A percentile compares a stretch with the other conserved stretches of the same genome.
These are phyloP conservation scores for Atkinsonella texensis DNA, from an alignment of 2,329 filamentous ascomycete genomes.

Conservation along the genomic window DNA sequence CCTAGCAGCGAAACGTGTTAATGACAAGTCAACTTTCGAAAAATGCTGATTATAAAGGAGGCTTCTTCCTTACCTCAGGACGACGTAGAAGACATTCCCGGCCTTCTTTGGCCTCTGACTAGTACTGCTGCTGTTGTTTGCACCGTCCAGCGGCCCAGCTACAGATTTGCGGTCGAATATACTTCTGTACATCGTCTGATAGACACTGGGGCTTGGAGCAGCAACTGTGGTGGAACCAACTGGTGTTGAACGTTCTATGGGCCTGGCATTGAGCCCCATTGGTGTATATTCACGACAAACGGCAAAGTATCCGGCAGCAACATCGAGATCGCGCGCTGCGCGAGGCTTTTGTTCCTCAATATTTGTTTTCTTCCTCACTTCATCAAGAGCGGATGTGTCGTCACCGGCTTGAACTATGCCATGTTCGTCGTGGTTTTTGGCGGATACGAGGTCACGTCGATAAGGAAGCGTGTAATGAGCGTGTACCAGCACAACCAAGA, in stretches of 20 bases:
- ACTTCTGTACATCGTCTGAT: constrained; percentile 95
- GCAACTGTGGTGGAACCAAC: constrained; percentile 63
- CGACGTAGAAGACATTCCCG: constrained; percentile 87
- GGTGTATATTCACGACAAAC: constrained; percentile 88
- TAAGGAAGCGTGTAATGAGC: constrained; percentile 56
- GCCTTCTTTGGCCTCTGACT: constrained; percentile 50
- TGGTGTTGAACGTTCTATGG: constrained; percentile 74
- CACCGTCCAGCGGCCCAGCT: constrained; percentile 34
- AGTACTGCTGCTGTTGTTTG: constrained; percentile 30
- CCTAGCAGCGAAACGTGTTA: constrained; percentile 28
- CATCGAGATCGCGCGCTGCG: constrained; percentile 53
- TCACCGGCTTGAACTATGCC: constrained; percentile 48
- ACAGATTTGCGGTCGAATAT: constrained; percentile 72
- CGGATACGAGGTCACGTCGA: constrained; percentile 27
- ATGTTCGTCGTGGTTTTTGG: constrained; percentile 17
- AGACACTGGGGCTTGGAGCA: constrained; percentile 81
- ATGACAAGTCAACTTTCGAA: background rate
- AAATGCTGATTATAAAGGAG: background rate
- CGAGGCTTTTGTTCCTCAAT: constrained; percentile 48
- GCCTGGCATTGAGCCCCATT: constrained; percentile 84
- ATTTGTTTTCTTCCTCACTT: constrained; percentile 39
- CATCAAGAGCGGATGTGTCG: constrained; percentile 51
- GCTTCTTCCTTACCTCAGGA: constrained; percentile 51
- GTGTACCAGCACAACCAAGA: constrained; percentile 49
- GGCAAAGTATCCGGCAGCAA: constrained; percentile 87